Base-by-base conservation (phyloP, 306 rosid species). In the Gleditsia sinensis region DNA sequence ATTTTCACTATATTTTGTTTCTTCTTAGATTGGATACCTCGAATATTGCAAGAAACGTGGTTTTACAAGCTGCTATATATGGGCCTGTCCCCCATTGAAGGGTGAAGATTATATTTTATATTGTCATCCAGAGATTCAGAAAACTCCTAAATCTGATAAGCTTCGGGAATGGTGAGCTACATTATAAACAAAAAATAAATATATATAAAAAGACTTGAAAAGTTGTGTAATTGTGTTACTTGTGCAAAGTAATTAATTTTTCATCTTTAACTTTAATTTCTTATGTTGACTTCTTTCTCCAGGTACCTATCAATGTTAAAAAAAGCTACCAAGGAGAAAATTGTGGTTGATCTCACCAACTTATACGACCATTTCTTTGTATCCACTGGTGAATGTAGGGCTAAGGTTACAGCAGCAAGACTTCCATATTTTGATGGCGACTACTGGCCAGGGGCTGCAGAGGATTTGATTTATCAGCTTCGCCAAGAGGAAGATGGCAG, bases 11-110 rank as follows among this genome's bases (percentile, higher is more conserved):
- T 42, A 57, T 36, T 54, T 58, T 50, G 16, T 60, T 61, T 51
- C 13, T 63, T 82, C 78, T 34, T 83, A 93, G 98, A 93, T 91
- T 73, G 98, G 97, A 61, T 93, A 93, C 85, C 98, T 93, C 48
- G 98, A 93, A 27, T 93, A 93, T 79, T 93, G 98, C 83, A 93
- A 93, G 87, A 71, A 71, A 63, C 91, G 98, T 50, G 98, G 98
- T 63, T 91, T 89, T 75, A 89, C 98, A 32, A 91, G 97, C 82
- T 93, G 98, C 85, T 93, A 93, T 76, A 93, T 93, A 71, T 93
- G 98, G 98, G 98, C 98, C 7, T 93, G 98, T 62, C 98, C 98
- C 77, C 98, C 98, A 11, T 83, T 91, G 32, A 93, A 93, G 97
- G 98, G 98, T 76, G 98, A 93, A 93, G 98, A 93, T 77, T 92